These are phyloP conservation scores for Chalara sp. DNA, from an alignment of 2,329 filamentous ascomycete genomes.

Conservation along the genomic window DNA sequence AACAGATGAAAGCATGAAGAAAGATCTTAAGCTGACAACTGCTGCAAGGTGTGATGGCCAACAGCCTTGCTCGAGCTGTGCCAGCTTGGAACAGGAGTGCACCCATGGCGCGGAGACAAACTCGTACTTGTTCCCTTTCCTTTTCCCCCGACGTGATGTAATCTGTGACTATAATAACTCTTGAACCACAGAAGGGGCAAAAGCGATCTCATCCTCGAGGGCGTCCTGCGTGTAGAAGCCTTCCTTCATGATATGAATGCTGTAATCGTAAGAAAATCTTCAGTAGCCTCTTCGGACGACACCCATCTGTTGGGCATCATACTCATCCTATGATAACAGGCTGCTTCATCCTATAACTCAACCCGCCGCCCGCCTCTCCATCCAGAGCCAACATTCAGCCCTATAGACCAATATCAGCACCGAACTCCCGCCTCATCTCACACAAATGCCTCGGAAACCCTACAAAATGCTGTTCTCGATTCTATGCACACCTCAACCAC, in stretches of 20 bases:
- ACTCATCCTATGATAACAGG: slow-evolving; percentile 18
- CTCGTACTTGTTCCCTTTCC: slow-evolving; percentile 15
- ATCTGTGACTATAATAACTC: background rate
- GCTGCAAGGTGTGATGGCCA: slow-evolving; percentile 39
- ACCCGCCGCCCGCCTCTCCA: slow-evolving; percentile 1
- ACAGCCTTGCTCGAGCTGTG: slow-evolving; percentile 32
- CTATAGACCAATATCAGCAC: background rate
- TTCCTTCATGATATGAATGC: slow-evolving; percentile 34
- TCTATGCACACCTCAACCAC: slow-evolving; percentile 41
- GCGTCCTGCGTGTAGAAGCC: slow-evolving; percentile 40
- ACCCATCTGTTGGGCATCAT: no score
- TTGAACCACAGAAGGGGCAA: slow-evolving; percentile 35
- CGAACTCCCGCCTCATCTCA: background rate
- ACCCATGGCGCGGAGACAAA: slow-evolving; percentile 24
- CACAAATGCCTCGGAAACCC: background rate
- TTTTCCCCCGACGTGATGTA: background rate
- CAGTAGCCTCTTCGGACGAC: no score
- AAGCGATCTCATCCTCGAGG: slow-evolving; percentile 43
- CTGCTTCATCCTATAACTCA: background rate
- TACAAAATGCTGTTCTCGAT: slow-evolving; percentile 40
- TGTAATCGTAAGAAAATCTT: no score
- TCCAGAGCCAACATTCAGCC: background rate
- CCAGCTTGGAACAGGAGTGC: slow-evolving; percentile 20
- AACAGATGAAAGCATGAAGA: slow-evolving; percentile 1
- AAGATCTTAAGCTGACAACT: background rate